These are phyloP conservation scores for Huntiella abstrusa DNA, from an alignment of 2,329 filamentous ascomycete genomes.

Conservation along the genomic window DNA sequence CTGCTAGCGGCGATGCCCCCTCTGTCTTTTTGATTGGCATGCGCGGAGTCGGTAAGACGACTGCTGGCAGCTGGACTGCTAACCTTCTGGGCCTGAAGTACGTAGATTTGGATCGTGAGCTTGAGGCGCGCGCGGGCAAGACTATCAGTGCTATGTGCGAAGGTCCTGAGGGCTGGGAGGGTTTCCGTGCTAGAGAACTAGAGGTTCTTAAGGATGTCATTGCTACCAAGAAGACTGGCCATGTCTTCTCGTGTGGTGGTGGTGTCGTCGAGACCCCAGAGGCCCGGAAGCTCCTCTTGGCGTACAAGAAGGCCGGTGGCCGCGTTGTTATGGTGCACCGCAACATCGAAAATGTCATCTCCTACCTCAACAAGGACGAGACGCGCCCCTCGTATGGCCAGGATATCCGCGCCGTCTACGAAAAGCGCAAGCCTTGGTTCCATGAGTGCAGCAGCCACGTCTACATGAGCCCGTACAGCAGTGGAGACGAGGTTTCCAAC, in stretches of 20 bases:
- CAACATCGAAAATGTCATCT: conserved; percentile 71
- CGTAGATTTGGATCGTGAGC: conserved; percentile 70
- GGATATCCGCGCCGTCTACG: conserved; percentile 80
- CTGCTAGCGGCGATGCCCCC: conserved; percentile 17
- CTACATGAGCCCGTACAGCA: conserved; percentile 54
- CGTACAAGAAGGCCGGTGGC: conserved; percentile 58
- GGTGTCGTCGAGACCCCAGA: conserved; percentile 76
- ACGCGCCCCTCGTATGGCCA: conserved; percentile 82
- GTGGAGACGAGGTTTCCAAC: conserved; percentile 6
- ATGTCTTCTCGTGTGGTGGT: conserved; percentile 86
- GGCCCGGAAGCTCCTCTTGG: conserved; percentile 54
- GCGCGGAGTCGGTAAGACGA: conserved; percentile 93
- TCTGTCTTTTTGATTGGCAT: conserved; percentile 94
- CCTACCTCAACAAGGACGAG: conserved; percentile 76
- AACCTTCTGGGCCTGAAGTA: conserved; percentile 57
- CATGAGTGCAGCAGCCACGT: conserved; percentile 84
- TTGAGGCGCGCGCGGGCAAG: conserved; percentile 55
- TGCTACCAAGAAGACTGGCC: conserved; percentile 51
- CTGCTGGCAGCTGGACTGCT: conserved; percentile 71
- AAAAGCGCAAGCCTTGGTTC: conserved; percentile 76
- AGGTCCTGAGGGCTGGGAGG: conserved; percentile 57
- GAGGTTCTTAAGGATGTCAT: conserved; percentile 55
- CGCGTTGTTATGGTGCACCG: conserved; percentile 76
- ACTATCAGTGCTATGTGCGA: conserved; percentile 77
- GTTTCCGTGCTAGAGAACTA: conserved; percentile 65